phyloP scores from a whole-genome alignment of 2,329 filamentous ascomycete species.

The Cercospora sp. region DNA sequence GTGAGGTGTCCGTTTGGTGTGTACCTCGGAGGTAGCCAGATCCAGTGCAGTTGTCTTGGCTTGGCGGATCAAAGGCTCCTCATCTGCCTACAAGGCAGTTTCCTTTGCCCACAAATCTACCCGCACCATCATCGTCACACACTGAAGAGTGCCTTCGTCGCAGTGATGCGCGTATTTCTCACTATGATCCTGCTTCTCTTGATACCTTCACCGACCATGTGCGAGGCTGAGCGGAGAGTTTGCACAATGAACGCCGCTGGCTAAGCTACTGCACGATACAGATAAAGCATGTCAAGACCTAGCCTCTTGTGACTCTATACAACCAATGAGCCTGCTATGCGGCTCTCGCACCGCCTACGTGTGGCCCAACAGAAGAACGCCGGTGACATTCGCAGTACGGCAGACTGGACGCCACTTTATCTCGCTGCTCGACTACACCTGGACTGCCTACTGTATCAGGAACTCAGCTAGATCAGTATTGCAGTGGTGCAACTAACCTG shows the following conservation, averaged over 20 bases:
- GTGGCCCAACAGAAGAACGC: background rate
- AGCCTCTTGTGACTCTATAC: background rate
- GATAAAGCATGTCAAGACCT: slow-evolving; percentile 4
- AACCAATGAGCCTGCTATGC: background rate
- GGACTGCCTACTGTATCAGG: background rate
- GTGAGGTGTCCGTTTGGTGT: background rate
- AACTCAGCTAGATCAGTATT: background rate
- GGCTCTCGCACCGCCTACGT: background rate
- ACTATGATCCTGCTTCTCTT: too few species aligned
- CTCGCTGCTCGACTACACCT: background rate
- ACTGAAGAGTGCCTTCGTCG: too few species aligned
- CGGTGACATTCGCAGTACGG: background rate
- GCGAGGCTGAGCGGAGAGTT: background rate
- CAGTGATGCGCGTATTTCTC: too few species aligned
- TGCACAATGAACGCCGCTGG: background rate
- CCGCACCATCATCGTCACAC: too few species aligned
- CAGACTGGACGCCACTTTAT: background rate
- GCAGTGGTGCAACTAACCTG: background rate
- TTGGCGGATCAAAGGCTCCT: background rate
- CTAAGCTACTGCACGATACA: slow-evolving; percentile 11
- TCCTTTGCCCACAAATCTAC: too few species aligned
- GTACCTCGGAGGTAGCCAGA: background rate
- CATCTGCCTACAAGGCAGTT: background rate
- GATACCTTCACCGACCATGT: background rate
- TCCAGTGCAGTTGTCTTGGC: background rate